Conservation (phyloP, 768 basidiomycete genomes). For the Russula olivacea region DNA sequence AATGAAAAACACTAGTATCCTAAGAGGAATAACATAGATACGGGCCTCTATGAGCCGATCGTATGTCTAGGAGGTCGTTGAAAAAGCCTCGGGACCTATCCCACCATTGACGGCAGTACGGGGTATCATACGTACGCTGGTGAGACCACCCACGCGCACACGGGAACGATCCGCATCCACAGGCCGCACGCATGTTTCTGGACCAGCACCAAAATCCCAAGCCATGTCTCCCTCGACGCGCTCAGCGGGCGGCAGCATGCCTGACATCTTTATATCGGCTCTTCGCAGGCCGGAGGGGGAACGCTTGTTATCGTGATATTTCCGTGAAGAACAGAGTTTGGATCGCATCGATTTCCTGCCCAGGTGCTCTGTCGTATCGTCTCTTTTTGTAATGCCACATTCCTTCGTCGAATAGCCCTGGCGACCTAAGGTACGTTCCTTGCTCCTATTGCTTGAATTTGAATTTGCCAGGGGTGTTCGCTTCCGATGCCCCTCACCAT, state of each 20-base stretch:
- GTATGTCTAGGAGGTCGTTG: background rate
- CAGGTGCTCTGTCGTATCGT: background rate
- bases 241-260: slow-evolving; percentile 2
- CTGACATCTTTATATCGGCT: background rate
- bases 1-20: background rate
- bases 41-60: background rate
- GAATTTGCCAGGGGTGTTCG: background rate
- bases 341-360: background rate
- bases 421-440: background rate
- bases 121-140: slow-evolving; percentile 20
- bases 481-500: slow-evolving; percentile 13
- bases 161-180: slow-evolving; percentile 1
- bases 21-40: background rate
- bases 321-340: background rate
- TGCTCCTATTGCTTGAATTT: background rate
- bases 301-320: background rate
- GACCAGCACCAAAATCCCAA: slow-evolving; percentile 16
- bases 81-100: background rate
- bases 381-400: background rate
- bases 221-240: slow-evolving; percentile 21
- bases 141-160: slow-evolving; percentile 18
- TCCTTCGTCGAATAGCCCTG: background rate
- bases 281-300: background rate
- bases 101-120: slow-evolving; percentile 10
- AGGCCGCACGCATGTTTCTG: background rate